Base-by-base conservation (phyloP, 306 rosid genomes). In the Lablab purpureus region DNA sequence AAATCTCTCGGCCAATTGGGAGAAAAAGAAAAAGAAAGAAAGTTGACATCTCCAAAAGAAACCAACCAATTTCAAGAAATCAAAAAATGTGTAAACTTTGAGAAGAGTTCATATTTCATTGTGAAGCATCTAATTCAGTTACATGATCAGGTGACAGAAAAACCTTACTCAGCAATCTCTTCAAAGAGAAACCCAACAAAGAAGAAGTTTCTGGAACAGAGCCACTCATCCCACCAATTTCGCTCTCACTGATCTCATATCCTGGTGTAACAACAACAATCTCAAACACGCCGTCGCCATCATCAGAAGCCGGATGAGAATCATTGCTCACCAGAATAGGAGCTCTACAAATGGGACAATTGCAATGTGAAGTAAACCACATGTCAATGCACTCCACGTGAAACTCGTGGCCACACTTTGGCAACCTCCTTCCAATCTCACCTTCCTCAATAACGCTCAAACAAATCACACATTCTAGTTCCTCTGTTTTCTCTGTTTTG, bases 321-420 rank as follows among this genome's bases (percentile, higher is more conserved):
- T 85, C 77, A 0, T 43, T 27, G 6, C 72, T 79, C 4, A 15
- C 49, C 10, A 71, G 73, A 30, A 85, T 84, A 6, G 87, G 83
- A 73, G 88, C 86, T 81, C 99, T 82, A 54, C 98, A 96, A 78
- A 89, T 84, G 3, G 99, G 99, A 50, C 99, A 96, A 72, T 62
- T 91, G 25, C 78, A 60, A 81, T 96, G 99, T 2, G 97, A 93
- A 54, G 51, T 77, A 72, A 96, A 41, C 98, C 99, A 96, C 98
- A 91, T 89, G 36, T 96, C 99, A 60, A 96, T 87, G 59, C 98
- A 96, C 23, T 90, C 93, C n/a, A 86, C 79, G 36, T 96, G 99
- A 36, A 96, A 96, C 46, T 75, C 87, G 45, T 96, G 99, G 7
- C 85, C 86, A 60, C 99, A 96, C 18, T 84, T 87, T 0, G 97